Evolutionary conservation across 805 yeast genomes (phyloP).

Genomic region (Blastobotrys terrestris): DNA sequence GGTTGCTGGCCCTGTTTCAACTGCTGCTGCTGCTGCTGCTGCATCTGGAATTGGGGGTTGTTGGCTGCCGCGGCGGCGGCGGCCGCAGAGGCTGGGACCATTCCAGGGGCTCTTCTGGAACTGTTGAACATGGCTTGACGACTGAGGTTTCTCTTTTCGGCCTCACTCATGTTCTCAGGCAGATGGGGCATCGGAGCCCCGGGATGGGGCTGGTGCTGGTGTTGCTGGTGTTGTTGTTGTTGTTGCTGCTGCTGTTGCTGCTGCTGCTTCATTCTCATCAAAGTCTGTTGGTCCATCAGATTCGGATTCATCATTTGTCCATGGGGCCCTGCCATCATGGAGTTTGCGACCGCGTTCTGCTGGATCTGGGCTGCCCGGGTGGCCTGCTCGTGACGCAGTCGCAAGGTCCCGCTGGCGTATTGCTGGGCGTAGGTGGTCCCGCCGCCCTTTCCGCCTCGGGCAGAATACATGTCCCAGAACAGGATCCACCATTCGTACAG

Average conservation of each 20-base stretch:
- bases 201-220: neutral
- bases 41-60: slow-evolving; percentile 18
- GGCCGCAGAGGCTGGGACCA: slow-evolving; percentile 6
- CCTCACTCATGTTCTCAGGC: slow-evolving; percentile 18
- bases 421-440: slow-evolving; percentile 55
- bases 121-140: slow-evolving; percentile 21
- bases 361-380: slow-evolving; percentile 35
- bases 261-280: slow-evolving; percentile 7
- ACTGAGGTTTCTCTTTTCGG: slow-evolving; percentile 23
- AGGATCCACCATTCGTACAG: slow-evolving; percentile 94
- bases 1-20: slow-evolving; percentile 15
- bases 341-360: slow-evolving; percentile 28
- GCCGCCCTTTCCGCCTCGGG: slow-evolving; percentile 62
- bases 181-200: neutral
- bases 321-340: slow-evolving; percentile 6
- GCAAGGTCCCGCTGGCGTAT: slow-evolving; percentile 53
- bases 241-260: slow-evolving; percentile 8
- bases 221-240: neutral
- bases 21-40: slow-evolving; percentile 21
- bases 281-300: slow-evolving; percentile 1
- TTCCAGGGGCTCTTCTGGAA: slow-evolving; percentile 19
- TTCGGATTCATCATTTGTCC: slow-evolving; percentile 8
- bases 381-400: slow-evolving; percentile 39
- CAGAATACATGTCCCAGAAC: slow-evolving; percentile 90
- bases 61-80: slow-evolving; percentile 13